These are phyloP conservation scores for Didymosphaeria variabile DNA, from an alignment of 2,329 filamentous ascomycete species.

Conservation along the genomic window DNA sequence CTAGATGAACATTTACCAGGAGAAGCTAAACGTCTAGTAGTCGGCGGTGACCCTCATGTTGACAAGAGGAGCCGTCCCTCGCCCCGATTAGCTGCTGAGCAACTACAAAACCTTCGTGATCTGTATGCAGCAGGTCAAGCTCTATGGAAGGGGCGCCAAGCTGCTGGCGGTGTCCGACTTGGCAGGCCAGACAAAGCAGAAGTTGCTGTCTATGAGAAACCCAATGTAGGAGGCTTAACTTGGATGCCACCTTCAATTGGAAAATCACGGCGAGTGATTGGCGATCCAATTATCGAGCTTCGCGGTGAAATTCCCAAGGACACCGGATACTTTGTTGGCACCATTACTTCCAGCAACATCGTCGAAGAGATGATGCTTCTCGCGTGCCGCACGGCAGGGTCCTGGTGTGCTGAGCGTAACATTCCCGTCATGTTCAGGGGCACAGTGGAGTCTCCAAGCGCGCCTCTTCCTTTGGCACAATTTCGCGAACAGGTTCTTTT, in stretches of 20 bases:
- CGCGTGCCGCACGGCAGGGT: slow-evolving; percentile 60
- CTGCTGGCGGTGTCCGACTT: slow-evolving; percentile 51
- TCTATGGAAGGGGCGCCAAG: slow-evolving; percentile 43
- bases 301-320: slow-evolving; percentile 18
- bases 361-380: slow-evolving; percentile 62
- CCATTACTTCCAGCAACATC: slow-evolving; percentile 39
- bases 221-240: slow-evolving; percentile 41
- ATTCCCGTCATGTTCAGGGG: slow-evolving; percentile 63
- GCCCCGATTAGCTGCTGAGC: slow-evolving; percentile 29
- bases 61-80: slow-evolving; percentile 11
- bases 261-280: slow-evolving; percentile 48
- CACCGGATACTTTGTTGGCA: slow-evolving; percentile 18
- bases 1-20: slow-evolving; percentile 46
- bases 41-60: slow-evolving; percentile 36
- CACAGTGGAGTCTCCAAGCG: slow-evolving; percentile 34
- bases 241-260: slow-evolving; percentile 53
- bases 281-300: slow-evolving; percentile 56
- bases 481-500: slow-evolving; percentile 47
- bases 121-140: slow-evolving; percentile 47
- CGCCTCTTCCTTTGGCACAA: slow-evolving; percentile 22
- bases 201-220: slow-evolving; percentile 49
- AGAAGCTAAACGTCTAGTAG: slow-evolving; percentile 27
- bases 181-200: slow-evolving; percentile 33
- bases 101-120: slow-evolving; percentile 45
- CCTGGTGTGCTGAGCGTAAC: slow-evolving; percentile 61